Conservation (phyloP, 2,329 filamentous ascomycete genomes). For the Aspergillus tanneri region DNA sequence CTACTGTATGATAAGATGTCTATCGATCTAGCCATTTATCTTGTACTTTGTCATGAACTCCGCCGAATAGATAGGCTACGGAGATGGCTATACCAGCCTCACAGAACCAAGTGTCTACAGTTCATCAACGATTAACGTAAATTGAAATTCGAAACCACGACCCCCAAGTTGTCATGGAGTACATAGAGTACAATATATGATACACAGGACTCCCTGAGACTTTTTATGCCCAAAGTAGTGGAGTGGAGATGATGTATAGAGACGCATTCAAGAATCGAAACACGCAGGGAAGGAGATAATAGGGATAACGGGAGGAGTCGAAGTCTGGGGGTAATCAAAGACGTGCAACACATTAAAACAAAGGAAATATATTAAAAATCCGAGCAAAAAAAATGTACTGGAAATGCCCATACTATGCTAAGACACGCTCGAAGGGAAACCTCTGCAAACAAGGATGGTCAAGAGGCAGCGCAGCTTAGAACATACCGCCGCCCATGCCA, state of each 20-base stretch:
- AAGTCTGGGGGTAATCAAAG: constrained; percentile 14
- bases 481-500: constrained; percentile 66
- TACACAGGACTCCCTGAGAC: constrained; percentile 28
- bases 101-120: not conserved
- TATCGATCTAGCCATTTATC: no score
- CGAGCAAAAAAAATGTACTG: constrained; percentile 25
- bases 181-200: constrained; percentile 27
- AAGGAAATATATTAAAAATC: constrained; percentile 17
- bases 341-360: constrained; percentile 27
- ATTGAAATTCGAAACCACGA: constrained; percentile 13
- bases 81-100: no score
- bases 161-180: constrained; percentile 5
- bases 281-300: constrained; percentile 7
- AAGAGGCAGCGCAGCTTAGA: constrained; percentile 46
- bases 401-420: constrained; percentile 34
- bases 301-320: constrained; percentile 13
- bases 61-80: no score
- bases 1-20: no score
- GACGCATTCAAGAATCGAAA: constrained; percentile 10
- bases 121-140: constrained; percentile 16
- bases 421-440: constrained; percentile 33
- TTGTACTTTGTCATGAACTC: no score
- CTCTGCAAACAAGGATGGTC: constrained; percentile 23
- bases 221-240: constrained; percentile 25
- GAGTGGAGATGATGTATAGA: constrained; percentile 27